Percentiles rank a stretch among this genome's conserved stretches.
These are phyloP conservation scores for Lentinula sp. DNA, from an alignment of 768 basidiomycete species.

Conservation along the genomic window DNA sequence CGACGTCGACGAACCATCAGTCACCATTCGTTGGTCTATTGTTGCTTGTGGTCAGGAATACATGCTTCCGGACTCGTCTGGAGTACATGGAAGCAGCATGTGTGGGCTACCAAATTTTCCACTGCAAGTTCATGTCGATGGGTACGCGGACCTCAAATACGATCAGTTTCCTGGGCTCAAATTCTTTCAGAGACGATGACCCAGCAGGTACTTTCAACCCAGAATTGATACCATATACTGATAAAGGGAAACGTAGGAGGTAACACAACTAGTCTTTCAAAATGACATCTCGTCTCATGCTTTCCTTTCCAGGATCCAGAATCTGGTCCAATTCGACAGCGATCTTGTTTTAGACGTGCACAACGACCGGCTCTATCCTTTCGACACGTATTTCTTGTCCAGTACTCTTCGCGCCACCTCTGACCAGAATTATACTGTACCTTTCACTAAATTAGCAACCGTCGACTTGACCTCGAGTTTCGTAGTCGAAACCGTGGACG, in stretches of 20 bases:
- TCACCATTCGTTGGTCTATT: conserved; percentile 52
- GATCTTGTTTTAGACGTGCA: conserved; percentile 52
- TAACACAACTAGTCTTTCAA: conserved; percentile 13
- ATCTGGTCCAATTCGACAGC: conserved; percentile 50
- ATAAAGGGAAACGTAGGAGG: conserved; percentile 37
- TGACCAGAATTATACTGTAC: conserved; percentile 26
- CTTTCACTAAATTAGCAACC: conserved; percentile 36
- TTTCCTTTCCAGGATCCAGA: conserved; percentile 35
- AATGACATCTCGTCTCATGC: background rate
- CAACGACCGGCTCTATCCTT: conserved; percentile 48
- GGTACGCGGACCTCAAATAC: conserved; percentile 23
- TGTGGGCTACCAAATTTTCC: conserved; percentile 43
- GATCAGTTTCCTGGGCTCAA: background rate
- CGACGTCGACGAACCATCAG: conserved; percentile 51
- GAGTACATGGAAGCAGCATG: conserved; percentile 32
- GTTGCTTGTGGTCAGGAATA: conserved; percentile 41
- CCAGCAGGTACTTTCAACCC: conserved; percentile 42
- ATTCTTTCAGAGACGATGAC: conserved; percentile 20
- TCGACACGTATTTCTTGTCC: conserved; percentile 46
- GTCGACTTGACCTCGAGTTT: conserved; percentile 43
- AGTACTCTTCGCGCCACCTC: conserved; percentile 39
- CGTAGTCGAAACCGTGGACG: conserved; percentile 31
- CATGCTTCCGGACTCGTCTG: conserved; percentile 39
- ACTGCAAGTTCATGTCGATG: conserved; percentile 42
- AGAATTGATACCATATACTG: conserved; percentile 33